Conservation (phyloP, 768 basidiomycete genomes). For the Mycena sanguinolenta region DNA sequence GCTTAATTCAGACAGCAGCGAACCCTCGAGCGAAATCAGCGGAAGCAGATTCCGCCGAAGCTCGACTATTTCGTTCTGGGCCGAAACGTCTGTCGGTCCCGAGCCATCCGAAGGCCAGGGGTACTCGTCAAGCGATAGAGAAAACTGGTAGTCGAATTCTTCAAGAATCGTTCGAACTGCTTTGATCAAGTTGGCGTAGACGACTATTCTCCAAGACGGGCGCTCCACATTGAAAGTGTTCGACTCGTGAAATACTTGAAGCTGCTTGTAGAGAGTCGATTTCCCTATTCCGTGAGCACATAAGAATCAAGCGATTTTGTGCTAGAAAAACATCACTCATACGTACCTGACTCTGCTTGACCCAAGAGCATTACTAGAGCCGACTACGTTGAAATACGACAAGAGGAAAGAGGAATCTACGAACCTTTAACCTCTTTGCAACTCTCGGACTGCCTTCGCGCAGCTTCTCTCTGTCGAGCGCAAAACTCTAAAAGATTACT, state of each 20-base stretch:
- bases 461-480: slow-evolving; percentile 59
- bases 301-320: not conserved
- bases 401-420: slow-evolving; percentile 12
- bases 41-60: slow-evolving; percentile 72
- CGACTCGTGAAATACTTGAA: slow-evolving; percentile 85
- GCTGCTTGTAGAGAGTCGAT: slow-evolving; percentile 88
- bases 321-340: not conserved
- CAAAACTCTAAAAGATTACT: not conserved
- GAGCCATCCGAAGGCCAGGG: slow-evolving; percentile 38
- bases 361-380: slow-evolving; percentile 78
- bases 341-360: slow-evolving; percentile 76
- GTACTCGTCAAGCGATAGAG: slow-evolving; percentile 39
- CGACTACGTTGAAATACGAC: slow-evolving; percentile 7
- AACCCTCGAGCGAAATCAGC: slow-evolving; percentile 75
- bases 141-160: slow-evolving; percentile 71
- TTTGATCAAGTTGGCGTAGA: slow-evolving; percentile 88
- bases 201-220: slow-evolving; percentile 81
- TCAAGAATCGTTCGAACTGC: slow-evolving; percentile 82
- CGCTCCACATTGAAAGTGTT: slow-evolving; percentile 78
- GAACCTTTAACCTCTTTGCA: slow-evolving; percentile 69
- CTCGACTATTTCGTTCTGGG: slow-evolving; percentile 59
- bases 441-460: slow-evolving; percentile 59
- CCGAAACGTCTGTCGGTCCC: slow-evolving; percentile 38
- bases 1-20: slow-evolving; percentile 76
- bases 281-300: slow-evolving; percentile 65